Evolutionary conservation across 2,329 filamentous ascomycete genomes (phyloP).

Genomic region (Epichloe hybrida): DNA sequence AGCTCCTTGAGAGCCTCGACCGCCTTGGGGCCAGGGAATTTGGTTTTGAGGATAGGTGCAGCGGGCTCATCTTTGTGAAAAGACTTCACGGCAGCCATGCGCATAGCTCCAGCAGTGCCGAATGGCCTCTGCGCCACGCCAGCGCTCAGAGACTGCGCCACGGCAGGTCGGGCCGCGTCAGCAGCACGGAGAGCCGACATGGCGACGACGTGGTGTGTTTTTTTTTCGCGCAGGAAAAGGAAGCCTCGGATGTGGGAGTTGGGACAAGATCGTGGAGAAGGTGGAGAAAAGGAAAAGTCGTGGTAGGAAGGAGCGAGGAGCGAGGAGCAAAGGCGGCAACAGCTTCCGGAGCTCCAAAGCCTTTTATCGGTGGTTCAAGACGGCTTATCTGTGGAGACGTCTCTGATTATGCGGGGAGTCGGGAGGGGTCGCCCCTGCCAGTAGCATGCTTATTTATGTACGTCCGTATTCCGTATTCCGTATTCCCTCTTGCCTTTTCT

Average conservation of each 20-base stretch:
- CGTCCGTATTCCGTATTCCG: too few relatives aligned
- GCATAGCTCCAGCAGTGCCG: slow-evolving; percentile 7
- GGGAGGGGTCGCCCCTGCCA: background rate
- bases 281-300: background rate
- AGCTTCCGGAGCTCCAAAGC: background rate
- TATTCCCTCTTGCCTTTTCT: too few relatives aligned
- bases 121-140: slow-evolving; percentile 4
- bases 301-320: background rate
- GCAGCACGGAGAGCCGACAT: slow-evolving; percentile 9
- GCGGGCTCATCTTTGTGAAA: slow-evolving; percentile 38
- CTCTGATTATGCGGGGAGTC: background rate
- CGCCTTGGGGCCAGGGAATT: slow-evolving; percentile 65
- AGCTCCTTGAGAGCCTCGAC: slow-evolving; percentile 57
- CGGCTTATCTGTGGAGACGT: slow-evolving; percentile 2
- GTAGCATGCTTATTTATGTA: too few relatives aligned
- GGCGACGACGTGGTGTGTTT: background rate
- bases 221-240: background rate
- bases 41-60: slow-evolving; percentile 38
- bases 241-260: background rate
- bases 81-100: slow-evolving; percentile 21
- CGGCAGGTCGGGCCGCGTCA: slow-evolving; percentile 4
- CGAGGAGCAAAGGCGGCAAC: background rate
- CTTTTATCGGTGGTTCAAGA: slow-evolving; percentile 5
- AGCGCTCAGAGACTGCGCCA: slow-evolving; percentile 3
- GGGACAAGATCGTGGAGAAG: background rate